Evolutionary conservation across 306 rosid species (phyloP), one percentile per base, ranked within the genome.

Genomic region (Spatholobus suberectus): DNA sequence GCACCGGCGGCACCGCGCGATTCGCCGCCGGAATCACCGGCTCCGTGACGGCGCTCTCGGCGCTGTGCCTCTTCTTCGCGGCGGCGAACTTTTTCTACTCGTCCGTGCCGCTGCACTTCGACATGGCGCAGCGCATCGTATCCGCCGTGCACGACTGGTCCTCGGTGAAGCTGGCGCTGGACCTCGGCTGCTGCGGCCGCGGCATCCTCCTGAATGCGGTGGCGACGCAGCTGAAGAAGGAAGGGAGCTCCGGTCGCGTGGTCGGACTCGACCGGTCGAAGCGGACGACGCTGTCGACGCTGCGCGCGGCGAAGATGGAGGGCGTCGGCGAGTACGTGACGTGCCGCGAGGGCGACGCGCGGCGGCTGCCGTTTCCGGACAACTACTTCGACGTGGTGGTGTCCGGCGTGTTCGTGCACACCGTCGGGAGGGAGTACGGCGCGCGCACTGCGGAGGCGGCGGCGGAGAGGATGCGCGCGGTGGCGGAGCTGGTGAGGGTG

Each of bases 141-240:
- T 67, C 84, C 87, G 87, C 94, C 14, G 96, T 96, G 69, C 40
- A 78, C 82, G 97, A 94, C 88, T 96, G 99, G 99, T 96, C 99
- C 2, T 90, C 97, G 14, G 99, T 96, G 21, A 92, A 90, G 47
- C 94, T 86, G n/a, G 99, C 97, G 17, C 93, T 96, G 1, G 99
- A 96, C 91, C 87, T 96, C 38, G 99, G 99, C 72, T 96, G 99
- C 87, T 96, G 99, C 80, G 99, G 99, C 83, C 89, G 98, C 0
- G 99, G 99, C 8, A 92, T 96, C 59, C 97, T 96, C 21, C 87
- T 96, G 10, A 96, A 94, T 91, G 95, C 97, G 58, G 99, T 96
- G 1, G 99, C 99, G 7, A 94, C 94, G 17, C 98, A 92, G 84
- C 82, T 96, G 1, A 96, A 96, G 24, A 96, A 96, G 24, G 97